phyloP scores from a whole-genome alignment of 352 stramenopile genomes.

The Thalassiosira delicatula region DNA sequence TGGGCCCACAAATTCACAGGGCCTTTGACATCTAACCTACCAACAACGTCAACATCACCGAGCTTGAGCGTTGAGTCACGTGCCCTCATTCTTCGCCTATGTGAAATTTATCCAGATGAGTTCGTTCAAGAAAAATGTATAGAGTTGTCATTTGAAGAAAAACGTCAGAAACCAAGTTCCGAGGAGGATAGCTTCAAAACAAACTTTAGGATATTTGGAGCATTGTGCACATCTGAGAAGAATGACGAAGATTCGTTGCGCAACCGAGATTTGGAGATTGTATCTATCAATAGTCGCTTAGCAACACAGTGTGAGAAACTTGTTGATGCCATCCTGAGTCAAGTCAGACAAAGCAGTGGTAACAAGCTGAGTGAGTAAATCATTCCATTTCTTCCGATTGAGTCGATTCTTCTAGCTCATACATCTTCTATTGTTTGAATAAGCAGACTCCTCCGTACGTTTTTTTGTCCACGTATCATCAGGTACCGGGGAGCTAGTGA shows the following conservation, averaged over 20 bases:
- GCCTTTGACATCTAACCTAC: conserved; percentile 21
- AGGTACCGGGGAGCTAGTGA: conserved; percentile 27
- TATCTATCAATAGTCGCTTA: conserved; percentile 49
- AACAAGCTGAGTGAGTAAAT: conserved; percentile 14
- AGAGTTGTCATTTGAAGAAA: conserved; percentile 38
- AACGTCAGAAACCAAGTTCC: background rate
- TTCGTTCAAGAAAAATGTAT: conserved; percentile 15
- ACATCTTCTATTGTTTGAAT: too few relatives aligned
- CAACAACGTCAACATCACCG: conserved; percentile 49
- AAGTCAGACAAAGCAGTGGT: conserved; percentile 14
- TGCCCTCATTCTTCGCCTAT: conserved; percentile 35
- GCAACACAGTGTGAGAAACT: conserved; percentile 27
- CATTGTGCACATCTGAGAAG: conserved; percentile 16
- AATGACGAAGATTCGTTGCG: conserved; percentile 2
- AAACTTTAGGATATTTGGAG: conserved; percentile 48
- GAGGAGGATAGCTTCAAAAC: conserved; percentile 5
- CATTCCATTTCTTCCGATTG: too few relatives aligned
- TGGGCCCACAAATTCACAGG: conserved; percentile 2
- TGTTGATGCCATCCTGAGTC: conserved; percentile 21
- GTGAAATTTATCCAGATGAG: conserved; percentile 34
- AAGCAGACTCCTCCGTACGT: conserved; percentile 1
- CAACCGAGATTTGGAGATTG: conserved; percentile 33
- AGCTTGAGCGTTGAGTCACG: conserved; percentile 49
- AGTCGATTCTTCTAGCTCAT: too few relatives aligned
- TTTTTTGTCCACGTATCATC: conserved; percentile 45